Base-by-base conservation (phyloP, 192 early-diverging fungal species). In the Coemansia sp. region DNA sequence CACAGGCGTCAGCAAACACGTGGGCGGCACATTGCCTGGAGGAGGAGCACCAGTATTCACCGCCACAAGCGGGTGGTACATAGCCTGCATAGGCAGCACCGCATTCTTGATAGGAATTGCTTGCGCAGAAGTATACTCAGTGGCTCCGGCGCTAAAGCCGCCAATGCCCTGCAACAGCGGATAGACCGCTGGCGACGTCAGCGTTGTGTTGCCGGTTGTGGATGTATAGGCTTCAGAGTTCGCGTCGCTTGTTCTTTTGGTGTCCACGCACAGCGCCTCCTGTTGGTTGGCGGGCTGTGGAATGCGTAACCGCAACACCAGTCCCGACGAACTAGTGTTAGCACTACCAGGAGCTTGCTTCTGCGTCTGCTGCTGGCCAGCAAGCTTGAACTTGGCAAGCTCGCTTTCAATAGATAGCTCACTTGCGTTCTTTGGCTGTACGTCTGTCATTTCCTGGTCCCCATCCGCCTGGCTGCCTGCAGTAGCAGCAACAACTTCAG, bases 1-100 rank as follows among this genome's bases (percentile, higher is more conserved):
- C 30, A 57, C 55, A 3, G 65, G 65, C 57, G 52, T 59, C 43
- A 56, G 13, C 56, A 59, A 31, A 1, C 10, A 51, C 21, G 48
- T 26, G 1, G 2, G 48, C 48, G 48, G 23, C 20, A 51, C 2
- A 26, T 51, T 51, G 23, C 48, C 48, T 0, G 48, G 48, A 6
- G 15, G 37, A 7, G 48, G 9, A 2, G 8, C 21, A 26, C 20
- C 48, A 7, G 23, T 26, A 26, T 23, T 2, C 48, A 51, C 15
- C 2, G 23, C 7, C 21, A 51, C 13, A 9, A 51, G 25, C 48
- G 21, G 48, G 48, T 51, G 48, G 9, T 51, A 5, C 4, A 23
- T 3, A 1, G 15, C 1, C 37, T 39, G 48, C 23, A 26, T 23
- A 51, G 3, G 18, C 5, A 23, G 25, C 40, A 4, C 40, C 18